phyloP scores from a whole-genome alignment of 495 filamentous ascomycete species.

The Pseudevernia furfuracea region DNA sequence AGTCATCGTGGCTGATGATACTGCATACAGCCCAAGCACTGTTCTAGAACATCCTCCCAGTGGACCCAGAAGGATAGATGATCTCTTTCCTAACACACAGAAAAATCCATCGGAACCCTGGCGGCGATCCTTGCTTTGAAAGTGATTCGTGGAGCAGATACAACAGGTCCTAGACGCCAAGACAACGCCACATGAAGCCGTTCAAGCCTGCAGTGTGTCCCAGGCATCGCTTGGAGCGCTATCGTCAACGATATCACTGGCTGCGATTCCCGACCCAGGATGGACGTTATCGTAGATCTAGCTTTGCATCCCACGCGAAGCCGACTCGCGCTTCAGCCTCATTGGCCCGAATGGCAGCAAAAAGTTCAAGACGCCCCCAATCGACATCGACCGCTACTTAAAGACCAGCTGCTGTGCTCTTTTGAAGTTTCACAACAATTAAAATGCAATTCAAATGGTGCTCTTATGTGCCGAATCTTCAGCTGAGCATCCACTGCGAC shows the following conservation, averaged over 20 bases:
- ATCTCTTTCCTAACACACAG: not conserved
- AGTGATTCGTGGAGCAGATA: not conserved
- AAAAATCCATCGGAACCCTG: not conserved
- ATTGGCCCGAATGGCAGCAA: constrained; percentile 17
- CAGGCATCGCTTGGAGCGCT: constrained; percentile 2
- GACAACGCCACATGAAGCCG: constrained; percentile 3
- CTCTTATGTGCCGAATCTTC: constrained; percentile 12
- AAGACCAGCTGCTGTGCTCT: constrained; percentile 7
- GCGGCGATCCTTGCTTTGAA: not conserved
- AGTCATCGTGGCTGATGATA: not conserved
- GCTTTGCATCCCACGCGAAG: constrained; percentile 16
- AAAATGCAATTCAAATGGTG: constrained; percentile 10
- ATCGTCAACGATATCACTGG: constrained; percentile 5
- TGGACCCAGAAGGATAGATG: not conserved
- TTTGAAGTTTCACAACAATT: not conserved
- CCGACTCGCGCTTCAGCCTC: constrained; percentile 12
- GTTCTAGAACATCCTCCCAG: not conserved
- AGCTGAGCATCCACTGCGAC: constrained; percentile 6
- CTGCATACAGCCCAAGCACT: not conserved
- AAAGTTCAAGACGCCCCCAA: constrained; percentile 10
- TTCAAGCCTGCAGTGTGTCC: not conserved
- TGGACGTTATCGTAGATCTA: constrained; percentile 11
- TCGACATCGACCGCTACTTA: constrained; percentile 11
- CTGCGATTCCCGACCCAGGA: constrained; percentile 8
- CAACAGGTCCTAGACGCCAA: constrained; percentile 6